Percentiles rank a stretch among this genome's conserved stretches.
These are phyloP conservation scores for Diplocarpon mali DNA, from an alignment of 2,329 filamentous ascomycete species.

Conservation along the genomic window DNA sequence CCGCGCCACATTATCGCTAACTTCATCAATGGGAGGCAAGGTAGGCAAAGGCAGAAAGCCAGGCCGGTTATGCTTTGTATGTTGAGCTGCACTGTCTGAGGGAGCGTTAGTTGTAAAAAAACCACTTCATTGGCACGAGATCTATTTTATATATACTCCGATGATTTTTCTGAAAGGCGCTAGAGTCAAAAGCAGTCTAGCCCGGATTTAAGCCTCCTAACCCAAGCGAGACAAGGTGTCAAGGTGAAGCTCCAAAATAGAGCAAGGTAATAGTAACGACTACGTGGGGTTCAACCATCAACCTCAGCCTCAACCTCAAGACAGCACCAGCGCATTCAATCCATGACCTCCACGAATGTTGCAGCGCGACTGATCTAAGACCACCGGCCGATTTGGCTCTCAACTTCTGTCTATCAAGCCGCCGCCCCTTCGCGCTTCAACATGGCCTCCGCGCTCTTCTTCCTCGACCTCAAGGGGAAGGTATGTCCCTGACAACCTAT, in stretches of 20 bases:
- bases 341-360: slow-evolving; percentile 16
- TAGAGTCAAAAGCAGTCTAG: slow-evolving; percentile 6
- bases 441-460: slow-evolving; percentile 98
- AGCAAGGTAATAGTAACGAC: not conserved
- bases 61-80: slow-evolving; percentile 42
- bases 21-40: slow-evolving; percentile 49
- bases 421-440: slow-evolving; percentile 9
- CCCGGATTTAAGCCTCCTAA: slow-evolving; percentile 4
- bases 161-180: slow-evolving; percentile 17
- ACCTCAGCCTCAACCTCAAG: not conserved
- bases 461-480: slow-evolving; percentile 99
- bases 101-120: slow-evolving; percentile 44
- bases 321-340: slow-evolving; percentile 7
- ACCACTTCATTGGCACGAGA: slow-evolving; percentile 32
- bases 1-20: slow-evolving; percentile 48
- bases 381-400: slow-evolving; percentile 12
- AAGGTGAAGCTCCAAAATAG: slow-evolving; percentile 11
- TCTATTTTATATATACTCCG: slow-evolving; percentile 1
- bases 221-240: slow-evolving; percentile 14
- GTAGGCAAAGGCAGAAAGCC: slow-evolving; percentile 58
- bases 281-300: slow-evolving; percentile 18
- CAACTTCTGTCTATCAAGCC: not conserved
- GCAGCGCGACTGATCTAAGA: slow-evolving; percentile 5
- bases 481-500: slow-evolving; percentile 35
- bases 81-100: slow-evolving; percentile 82